Base-by-base conservation (phyloP, 306 rosid genomes). In the Rosa persica region DNA sequence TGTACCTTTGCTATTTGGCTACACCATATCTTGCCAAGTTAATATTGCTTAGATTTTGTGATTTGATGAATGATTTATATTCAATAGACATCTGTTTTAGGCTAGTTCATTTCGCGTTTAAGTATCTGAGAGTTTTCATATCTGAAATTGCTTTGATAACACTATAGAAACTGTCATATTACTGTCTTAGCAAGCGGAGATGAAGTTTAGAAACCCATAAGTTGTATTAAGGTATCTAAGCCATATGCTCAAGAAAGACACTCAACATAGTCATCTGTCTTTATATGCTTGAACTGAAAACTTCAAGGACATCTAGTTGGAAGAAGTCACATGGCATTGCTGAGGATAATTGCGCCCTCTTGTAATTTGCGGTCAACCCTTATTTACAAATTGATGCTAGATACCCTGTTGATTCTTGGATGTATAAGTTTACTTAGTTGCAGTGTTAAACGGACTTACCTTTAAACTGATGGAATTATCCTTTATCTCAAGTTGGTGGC, bases 401-500 rank as follows among this genome's bases (percentile, higher is more conserved):
- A 52, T 58, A 49, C 47, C 39, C 46, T 75, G 22, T 66, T 20
- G 57, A 20, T 66, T 84, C 76, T 48, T 69, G 58, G 66, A 67
- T 49, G 30, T 60, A n/a, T 52, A 48, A 51, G 12, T 60, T 71
- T 23, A 36, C 30, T 72, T 67, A 30, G 72, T 62, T 67, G 75
- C 39, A 13, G n/a, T 66, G 65, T 67, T 76, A 69, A 80, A 75
- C 82, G 44, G 81, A 67, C 82, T 74, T 30, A 68, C 66, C 85
- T 85, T 80, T 78, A 57, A 79, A 80, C 76, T 87, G 83, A 85
- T 89, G 80, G 75, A 81, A 79, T 79, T 86, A 81, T 71, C 90
- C 88, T 88, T 76, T 82, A 86, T 91, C 85, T 90, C 83, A 90
- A 90, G 88, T 83, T 87, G 78, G 81, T 94, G 98, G 98, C 98